phyloP scores from a whole-genome alignment of 2,329 filamentous ascomycete species.

The Uncinocarpus reesii region DNA sequence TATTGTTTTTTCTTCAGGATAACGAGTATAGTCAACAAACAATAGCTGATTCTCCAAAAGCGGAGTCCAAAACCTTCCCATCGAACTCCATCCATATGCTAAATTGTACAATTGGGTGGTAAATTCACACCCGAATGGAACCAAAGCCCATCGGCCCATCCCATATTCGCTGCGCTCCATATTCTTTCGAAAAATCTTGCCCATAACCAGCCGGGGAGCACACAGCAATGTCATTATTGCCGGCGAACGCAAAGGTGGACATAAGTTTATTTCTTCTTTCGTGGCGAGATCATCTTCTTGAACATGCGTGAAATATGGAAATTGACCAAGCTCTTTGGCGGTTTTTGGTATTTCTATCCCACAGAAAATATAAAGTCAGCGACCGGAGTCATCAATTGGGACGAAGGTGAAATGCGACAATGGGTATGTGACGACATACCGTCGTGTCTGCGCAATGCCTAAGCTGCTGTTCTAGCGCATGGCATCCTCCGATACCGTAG shows the following conservation, averaged over 20 bases:
- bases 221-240: not conserved
- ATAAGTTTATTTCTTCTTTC: conserved; percentile 43
- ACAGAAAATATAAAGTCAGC: not conserved
- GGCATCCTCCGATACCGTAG: conserved; percentile 46
- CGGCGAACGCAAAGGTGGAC: not conserved
- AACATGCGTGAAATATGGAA: conserved; percentile 75
- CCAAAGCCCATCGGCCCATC: no score
- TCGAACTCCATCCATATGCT: conserved; percentile 11
- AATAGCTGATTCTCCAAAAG: not conserved
- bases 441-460: conserved; percentile 70
- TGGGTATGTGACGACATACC: conserved; percentile 35
- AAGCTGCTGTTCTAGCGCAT: conserved; percentile 50
- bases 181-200: not conserved
- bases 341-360: conserved; percentile 44
- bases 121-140: not conserved
- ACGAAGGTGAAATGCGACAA: not conserved
- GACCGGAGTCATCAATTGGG: not conserved
- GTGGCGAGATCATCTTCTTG: conserved; percentile 59
- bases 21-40: not conserved
- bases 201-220: not conserved
- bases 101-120: conserved; percentile 1
- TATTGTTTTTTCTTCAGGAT: no score
- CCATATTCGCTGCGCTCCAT: no score
- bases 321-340: conserved; percentile 73
- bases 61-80: not conserved